phyloP scores from a whole-genome alignment of 345 rosid genomes.

The Psidium friedrichsthalianum region DNA sequence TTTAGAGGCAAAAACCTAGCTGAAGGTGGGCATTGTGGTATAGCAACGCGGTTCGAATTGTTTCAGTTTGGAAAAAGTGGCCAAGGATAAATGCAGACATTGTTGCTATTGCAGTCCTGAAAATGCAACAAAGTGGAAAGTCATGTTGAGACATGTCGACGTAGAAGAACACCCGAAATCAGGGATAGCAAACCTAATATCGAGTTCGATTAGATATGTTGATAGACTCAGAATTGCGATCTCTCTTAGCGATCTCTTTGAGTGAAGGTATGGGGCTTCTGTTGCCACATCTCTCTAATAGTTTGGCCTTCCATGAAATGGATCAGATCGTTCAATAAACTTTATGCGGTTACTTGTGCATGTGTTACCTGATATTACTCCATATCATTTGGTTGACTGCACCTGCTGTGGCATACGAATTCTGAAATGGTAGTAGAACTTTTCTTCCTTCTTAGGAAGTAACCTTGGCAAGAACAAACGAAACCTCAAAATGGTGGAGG shows the following conservation, averaged over 20 bases:
- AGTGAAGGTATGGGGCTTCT: neutral
- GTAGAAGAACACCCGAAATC: neutral
- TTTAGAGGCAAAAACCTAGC: neutral
- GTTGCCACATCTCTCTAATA: neutral
- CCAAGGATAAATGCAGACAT: neutral
- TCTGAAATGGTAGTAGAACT: neutral
- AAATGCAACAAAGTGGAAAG: neutral
- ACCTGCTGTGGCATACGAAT: neutral
- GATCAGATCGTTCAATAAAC: neutral
- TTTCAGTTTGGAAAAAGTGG: neutral
- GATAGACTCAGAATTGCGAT: neutral
- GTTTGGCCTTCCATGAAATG: neutral
- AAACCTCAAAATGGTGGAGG: neutral
- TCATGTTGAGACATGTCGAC: neutral
- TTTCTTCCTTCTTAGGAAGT: neutral
- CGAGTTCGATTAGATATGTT: neutral
- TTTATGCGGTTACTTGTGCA: neutral
- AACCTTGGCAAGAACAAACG: neutral
- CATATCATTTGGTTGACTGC: neutral
- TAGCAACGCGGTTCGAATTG: neutral
- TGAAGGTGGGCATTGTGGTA: neutral
- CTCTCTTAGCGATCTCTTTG: neutral
- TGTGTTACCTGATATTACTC: neutral
- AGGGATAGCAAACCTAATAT: neutral
- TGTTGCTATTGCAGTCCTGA: neutral